phyloP scores from a whole-genome alignment of 1,284 basidiomycete species.

The Ceratobasidium sp. region DNA sequence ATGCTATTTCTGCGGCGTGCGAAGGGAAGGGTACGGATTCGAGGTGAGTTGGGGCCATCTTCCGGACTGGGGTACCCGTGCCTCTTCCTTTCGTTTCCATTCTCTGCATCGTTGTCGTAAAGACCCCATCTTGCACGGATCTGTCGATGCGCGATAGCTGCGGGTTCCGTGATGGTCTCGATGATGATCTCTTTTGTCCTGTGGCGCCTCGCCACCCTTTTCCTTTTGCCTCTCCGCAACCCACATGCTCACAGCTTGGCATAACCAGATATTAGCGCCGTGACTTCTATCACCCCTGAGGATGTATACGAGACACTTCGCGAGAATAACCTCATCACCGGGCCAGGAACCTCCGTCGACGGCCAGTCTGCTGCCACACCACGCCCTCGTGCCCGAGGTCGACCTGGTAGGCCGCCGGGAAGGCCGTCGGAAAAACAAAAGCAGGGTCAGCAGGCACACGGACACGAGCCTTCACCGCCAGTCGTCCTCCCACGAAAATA shows the following conservation, averaged over 20 bases:
- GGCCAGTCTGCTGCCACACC: slow-evolving; percentile 29
- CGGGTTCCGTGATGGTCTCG: neutral
- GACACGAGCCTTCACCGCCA: slow-evolving; percentile 61
- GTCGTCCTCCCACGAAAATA: slow-evolving; percentile 82
- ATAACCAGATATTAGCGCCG: slow-evolving; percentile 80
- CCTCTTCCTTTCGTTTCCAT: neutral
- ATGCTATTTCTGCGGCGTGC: slow-evolving; percentile 82
- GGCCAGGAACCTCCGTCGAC: slow-evolving; percentile 51
- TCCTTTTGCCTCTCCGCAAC: neutral
- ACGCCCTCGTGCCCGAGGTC: slow-evolving; percentile 22
- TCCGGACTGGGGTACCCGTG: neutral
- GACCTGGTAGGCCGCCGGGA: slow-evolving; percentile 63
- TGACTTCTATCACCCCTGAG: slow-evolving; percentile 92
- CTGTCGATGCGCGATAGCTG: slow-evolving; percentile 2
- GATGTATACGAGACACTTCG: slow-evolving; percentile 86
- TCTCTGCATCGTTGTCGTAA: neutral
- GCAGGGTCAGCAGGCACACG: slow-evolving; percentile 41
- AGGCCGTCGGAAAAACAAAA: slow-evolving; percentile 55
- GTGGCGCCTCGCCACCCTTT: slow-evolving; percentile 21
- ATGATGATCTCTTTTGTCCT: slow-evolving; percentile 7
- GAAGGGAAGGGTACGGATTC: slow-evolving; percentile 72
- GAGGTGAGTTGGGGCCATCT: slow-evolving; percentile 69
- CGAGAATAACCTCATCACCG: slow-evolving; percentile 82
- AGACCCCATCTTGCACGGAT: neutral
- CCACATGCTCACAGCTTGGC: slow-evolving; percentile 23